A percentile compares a stretch with the other conserved stretches of the same genome.
Evolutionary conservation across 148 eudicot genomes (phyloP).

Genomic region (Spergularia bocconei): DNA sequence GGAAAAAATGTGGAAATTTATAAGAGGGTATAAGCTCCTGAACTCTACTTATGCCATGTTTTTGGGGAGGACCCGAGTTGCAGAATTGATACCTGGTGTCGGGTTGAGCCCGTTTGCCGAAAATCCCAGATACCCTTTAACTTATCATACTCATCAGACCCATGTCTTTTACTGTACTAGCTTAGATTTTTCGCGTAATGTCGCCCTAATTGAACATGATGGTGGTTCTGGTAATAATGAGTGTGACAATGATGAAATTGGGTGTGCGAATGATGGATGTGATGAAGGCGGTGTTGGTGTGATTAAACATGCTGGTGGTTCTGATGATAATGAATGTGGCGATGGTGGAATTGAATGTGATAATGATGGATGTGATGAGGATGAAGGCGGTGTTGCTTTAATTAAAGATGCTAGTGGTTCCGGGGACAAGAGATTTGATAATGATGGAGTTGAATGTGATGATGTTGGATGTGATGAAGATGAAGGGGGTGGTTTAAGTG

Average conservation of each 20-base stretch:
- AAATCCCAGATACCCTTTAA: slow-evolving; percentile 13
- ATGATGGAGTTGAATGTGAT: slow-evolving; percentile 8
- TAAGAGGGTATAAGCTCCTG: slow-evolving; percentile 35
- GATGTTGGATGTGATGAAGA: slow-evolving; percentile 10
- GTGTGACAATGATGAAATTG: background rate
- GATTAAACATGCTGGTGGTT: background rate
- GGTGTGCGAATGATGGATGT: background rate
- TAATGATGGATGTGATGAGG: slow-evolving; percentile 12
- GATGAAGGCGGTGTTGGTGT: background rate
- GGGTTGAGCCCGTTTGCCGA: slow-evolving; percentile 9
- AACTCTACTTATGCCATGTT: slow-evolving; percentile 23
- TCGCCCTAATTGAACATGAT: no score
- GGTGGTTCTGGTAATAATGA: background rate
- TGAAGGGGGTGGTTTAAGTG: slow-evolving; percentile 20
- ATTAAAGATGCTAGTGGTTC: background rate
- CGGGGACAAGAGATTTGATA: background rate
- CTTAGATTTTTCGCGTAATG: slow-evolving; percentile 14
- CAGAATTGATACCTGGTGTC: slow-evolving; percentile 6
- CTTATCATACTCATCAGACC: slow-evolving; percentile 13
- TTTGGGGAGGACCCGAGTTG: slow-evolving; percentile 24
- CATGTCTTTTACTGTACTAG: slow-evolving; percentile 23
- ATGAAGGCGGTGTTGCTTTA: background rate
- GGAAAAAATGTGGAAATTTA: slow-evolving; percentile 25
- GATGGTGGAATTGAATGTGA: background rate
- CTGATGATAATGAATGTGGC: background rate